phyloP scores from a whole-genome alignment of 75 land plant species.

The Sequoia sempervirens region DNA sequence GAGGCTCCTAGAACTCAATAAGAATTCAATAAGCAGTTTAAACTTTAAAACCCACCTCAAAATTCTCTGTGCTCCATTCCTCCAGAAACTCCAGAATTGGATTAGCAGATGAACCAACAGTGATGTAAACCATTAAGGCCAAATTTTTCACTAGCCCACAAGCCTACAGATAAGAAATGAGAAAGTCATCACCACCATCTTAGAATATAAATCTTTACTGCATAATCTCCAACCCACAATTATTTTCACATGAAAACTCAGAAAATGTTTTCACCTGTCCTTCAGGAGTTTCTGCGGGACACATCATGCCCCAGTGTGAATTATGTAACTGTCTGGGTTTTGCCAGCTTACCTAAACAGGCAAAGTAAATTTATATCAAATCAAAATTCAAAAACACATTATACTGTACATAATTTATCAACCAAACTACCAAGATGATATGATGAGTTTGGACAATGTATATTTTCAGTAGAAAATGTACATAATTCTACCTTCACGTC shows the following conservation, averaged over 20 bases:
- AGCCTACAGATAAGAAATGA: constrained; percentile 42
- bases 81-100: constrained; percentile 98
- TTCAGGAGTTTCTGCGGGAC: constrained; percentile 99
- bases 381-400: neutral
- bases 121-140: constrained; percentile 97
- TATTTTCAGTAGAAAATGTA: neutral
- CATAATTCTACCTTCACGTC: constrained; percentile 82
- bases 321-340: constrained; percentile 98
- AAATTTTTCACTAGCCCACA: constrained; percentile 98
- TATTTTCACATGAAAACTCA: neutral
- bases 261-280: constrained; percentile 63
- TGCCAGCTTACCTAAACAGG: constrained; percentile 76
- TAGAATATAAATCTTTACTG: neutral
- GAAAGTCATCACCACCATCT: neutral
- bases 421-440: neutral
- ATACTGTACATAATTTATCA: neutral
- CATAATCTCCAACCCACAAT: neutral
- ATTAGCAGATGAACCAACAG: constrained; percentile 97
- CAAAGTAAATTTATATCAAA: neutral
- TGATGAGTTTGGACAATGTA: neutral
- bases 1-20: neutral
- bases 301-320: constrained; percentile 99
- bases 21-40: neutral
- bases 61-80: constrained; percentile 98
- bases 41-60: constrained; percentile 55